phyloP scores from a whole-genome alignment of 75 land plant genomes.

The Cryptomeria japonica region DNA sequence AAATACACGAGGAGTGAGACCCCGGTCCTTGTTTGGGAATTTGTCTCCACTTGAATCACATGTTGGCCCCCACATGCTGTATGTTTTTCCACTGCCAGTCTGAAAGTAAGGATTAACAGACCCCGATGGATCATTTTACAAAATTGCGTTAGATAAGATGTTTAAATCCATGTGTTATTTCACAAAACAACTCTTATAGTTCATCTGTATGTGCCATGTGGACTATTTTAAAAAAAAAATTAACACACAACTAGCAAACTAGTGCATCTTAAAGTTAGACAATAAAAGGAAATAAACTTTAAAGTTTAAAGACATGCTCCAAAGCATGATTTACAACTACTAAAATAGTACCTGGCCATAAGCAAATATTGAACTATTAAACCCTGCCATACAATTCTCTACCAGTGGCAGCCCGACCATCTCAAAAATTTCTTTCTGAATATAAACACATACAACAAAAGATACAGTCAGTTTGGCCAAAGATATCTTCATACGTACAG shows the following conservation, averaged over 20 bases:
- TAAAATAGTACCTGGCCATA: conserved; percentile 77
- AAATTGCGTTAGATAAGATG: background rate
- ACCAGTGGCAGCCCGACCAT: conserved; percentile 79
- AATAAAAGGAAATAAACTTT: conserved; percentile 4
- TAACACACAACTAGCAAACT: background rate
- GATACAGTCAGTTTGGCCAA: background rate
- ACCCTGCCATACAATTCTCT: conserved; percentile 80
- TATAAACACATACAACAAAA: background rate
- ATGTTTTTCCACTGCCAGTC: conserved; percentile 93
- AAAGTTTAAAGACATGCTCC: conserved; percentile 15
- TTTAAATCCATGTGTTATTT: background rate
- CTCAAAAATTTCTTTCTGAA: conserved; percentile 70
- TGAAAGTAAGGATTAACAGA: conserved; percentile 9
- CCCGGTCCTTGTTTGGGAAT: conserved; percentile 46
- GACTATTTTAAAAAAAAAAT: background rate
- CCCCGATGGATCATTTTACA: background rate
- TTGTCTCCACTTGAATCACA: conserved; percentile 53
- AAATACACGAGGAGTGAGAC: conserved; percentile 94
- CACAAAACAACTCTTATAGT: background rate
- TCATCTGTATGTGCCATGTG: background rate
- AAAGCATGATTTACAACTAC: conserved; percentile 5
- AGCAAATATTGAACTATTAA: conserved; percentile 88
- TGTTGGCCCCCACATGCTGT: conserved; percentile 93
- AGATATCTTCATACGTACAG: background rate
- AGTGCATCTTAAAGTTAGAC: background rate